Conservation (phyloP, 257 asterid species). For the Linaria vulgaris region DNA sequence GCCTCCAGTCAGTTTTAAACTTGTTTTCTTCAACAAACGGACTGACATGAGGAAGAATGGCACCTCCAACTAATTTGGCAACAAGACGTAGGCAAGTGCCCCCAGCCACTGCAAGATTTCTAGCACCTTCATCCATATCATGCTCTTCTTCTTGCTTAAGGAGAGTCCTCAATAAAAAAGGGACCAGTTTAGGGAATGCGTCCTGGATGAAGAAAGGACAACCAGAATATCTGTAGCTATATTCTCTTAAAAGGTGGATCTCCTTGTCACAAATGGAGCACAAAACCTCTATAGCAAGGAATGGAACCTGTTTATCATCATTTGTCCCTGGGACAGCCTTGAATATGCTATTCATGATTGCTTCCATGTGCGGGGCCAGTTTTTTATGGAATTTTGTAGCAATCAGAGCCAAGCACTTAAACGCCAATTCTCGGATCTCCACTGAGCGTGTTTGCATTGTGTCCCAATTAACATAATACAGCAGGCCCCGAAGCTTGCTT, state of each 20-base stretch:
- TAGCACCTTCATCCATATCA: conserved; percentile 67
- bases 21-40: conserved; percentile 60
- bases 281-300: conserved; percentile 70
- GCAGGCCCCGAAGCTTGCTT: conserved; percentile 63
- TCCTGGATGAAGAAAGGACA: conserved; percentile 61
- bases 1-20: conserved; percentile 62
- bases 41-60: conserved; percentile 53
- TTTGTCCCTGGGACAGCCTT: conserved; percentile 60
- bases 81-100: conserved; percentile 73
- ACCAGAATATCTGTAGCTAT: conserved; percentile 58
- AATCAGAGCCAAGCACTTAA: conserved; percentile 55
- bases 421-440: conserved; percentile 56
- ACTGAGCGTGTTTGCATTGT: conserved; percentile 49
- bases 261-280: conserved; percentile 70
- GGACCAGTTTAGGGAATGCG: conserved; percentile 67
- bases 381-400: conserved; percentile 55
- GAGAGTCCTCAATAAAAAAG: conserved; percentile 56
- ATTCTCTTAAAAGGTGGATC: conserved; percentile 61
- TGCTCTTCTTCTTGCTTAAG: conserved; percentile 73
- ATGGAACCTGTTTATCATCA: conserved; percentile 63
- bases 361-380: conserved; percentile 52
- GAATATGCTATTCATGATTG: conserved; percentile 53
- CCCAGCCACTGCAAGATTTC: conserved; percentile 74
- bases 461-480: conserved; percentile 62
- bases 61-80: conserved; percentile 63